Evolutionary conservation across 768 basidiomycete genomes (phyloP), one percentile per base, ranked within the genome.

Genomic region (Boletus rubropictus): DNA sequence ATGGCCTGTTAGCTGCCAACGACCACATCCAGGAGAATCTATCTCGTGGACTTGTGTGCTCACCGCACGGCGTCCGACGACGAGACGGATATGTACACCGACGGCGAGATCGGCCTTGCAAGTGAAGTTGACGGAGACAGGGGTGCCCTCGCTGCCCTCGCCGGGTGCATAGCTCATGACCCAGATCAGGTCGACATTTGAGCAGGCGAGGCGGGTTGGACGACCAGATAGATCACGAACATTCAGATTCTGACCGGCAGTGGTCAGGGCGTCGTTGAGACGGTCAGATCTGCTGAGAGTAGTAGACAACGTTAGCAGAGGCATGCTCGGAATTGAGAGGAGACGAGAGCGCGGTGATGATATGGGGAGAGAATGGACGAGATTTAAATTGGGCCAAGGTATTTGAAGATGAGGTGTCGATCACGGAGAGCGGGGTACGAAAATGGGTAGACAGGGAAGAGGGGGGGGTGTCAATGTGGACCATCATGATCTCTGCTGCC

Each of bases 11-110:
- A 88, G 77, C 59, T 82, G 79, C 82, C 80, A 86, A 38, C 73
- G 68, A 27, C 77, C 79, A 46, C 72, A 73, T 7, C 71, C 65
- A 1, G 70, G 60, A 11, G 69, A 59, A n/a, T 71, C 69, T 0
- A 83, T 58, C 55, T 78, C 74, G 36, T 72, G 71, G 24, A 91
- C 84, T 11, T 75, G 75, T 0, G 89, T 91, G 28, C 72, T 71
- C 21, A 91, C 74, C 3, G 87, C 78, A 52, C 77, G 80, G 49
- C 72, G 64, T 25, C 84, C 89, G 53, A 92, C 72, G 55, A 90
- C 80, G 53, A 92, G 79, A 42, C 89, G 80, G 20, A 90, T 77
- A 49, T 75, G 81, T 31, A 86, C 74, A 1, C 54, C 64, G 3
- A 56, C 1, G 3, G 53, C 54, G 0, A 57, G 43, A 11, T 60